Percentiles rank a stretch among this genome's conserved stretches.
Evolutionary conservation across 306 rosid genomes (phyloP).

Genomic region (Phaseolus lunatus): DNA sequence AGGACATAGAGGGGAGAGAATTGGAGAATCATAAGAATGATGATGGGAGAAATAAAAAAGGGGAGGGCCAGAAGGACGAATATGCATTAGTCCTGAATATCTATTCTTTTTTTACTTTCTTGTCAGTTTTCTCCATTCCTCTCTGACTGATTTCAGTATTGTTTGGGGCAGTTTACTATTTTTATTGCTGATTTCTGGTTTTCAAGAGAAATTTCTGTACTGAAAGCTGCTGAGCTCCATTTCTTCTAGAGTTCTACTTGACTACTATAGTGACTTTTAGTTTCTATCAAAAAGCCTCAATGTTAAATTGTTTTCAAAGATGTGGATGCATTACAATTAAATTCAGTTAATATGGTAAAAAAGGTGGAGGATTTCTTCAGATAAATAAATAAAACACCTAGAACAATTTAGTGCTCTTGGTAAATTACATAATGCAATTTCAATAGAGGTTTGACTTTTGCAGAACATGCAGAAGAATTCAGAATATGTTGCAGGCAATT

Average conservation of each 20-base stretch:
- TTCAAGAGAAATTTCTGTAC: neutral
- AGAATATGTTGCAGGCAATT: conserved; percentile 25
- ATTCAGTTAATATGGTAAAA: neutral
- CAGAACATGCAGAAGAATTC: neutral
- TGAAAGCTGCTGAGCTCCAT: neutral
- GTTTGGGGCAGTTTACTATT: neutral
- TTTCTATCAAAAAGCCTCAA: conserved; percentile 11
- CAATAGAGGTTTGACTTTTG: conserved; percentile 24
- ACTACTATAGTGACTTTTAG: neutral
- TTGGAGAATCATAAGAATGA: neutral
- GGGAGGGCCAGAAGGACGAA: neutral
- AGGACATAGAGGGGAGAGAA: too few species aligned
- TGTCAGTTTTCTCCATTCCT: too few species aligned
- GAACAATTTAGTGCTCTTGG: neutral
- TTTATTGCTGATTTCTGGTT: neutral
- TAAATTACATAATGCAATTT: neutral
- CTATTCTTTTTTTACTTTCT: neutral
- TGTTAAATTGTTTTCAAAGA: neutral
- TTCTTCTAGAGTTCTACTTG: neutral
- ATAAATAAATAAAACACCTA: neutral
- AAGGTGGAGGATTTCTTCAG: neutral
- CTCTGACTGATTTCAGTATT: neutral
- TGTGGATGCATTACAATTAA: conserved; percentile 8
- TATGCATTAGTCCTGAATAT: neutral
- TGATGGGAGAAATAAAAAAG: neutral